Evolutionary conservation across 805 yeast genomes (phyloP).

Genomic region (Candida sakaeoensis): DNA sequence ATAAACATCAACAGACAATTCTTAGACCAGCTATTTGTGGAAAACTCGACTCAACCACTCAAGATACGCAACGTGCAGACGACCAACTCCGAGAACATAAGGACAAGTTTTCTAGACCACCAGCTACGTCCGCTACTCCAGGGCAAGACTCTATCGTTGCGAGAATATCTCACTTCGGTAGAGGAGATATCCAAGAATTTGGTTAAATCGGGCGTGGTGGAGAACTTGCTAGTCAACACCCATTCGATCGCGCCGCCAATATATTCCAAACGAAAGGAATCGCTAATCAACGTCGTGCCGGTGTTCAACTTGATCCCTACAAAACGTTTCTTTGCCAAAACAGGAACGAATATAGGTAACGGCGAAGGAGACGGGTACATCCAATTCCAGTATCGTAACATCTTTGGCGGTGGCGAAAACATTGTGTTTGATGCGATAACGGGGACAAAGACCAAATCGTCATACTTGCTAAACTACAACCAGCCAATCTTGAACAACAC

Average conservation of each 20-base stretch:
- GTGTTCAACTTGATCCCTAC: slow-evolving; percentile 46
- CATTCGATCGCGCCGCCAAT: slow-evolving; percentile 17
- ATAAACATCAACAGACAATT: slow-evolving; percentile 29
- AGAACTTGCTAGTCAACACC: slow-evolving; percentile 35
- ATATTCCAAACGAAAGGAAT: slow-evolving; percentile 13
- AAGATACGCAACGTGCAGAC: slow-evolving; percentile 43
- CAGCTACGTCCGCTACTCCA: slow-evolving; percentile 48
- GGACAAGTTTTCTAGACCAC: slow-evolving; percentile 41
- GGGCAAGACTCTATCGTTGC: slow-evolving; percentile 34
- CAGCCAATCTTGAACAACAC: slow-evolving; percentile 45
- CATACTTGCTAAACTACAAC: slow-evolving; percentile 45
- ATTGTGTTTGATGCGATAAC: slow-evolving; percentile 49
- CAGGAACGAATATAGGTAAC: slow-evolving; percentile 95
- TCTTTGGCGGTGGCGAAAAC: slow-evolving; percentile 57
- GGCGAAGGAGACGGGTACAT: slow-evolving; percentile 96
- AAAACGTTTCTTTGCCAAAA: slow-evolving; percentile 73
- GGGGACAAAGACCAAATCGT: slow-evolving; percentile 48
- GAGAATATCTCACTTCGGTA: slow-evolving; percentile 35
- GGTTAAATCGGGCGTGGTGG: slow-evolving; percentile 39
- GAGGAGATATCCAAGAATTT: slow-evolving; percentile 45
- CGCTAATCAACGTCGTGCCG: slow-evolving; percentile 25
- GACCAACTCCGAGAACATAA: slow-evolving; percentile 44
- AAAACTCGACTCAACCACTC: slow-evolving; percentile 38
- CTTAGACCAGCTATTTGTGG: slow-evolving; percentile 30
- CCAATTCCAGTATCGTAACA: slow-evolving; percentile 57